Evolutionary conservation across 306 rosid genomes (phyloP), one percentile per base, ranked within the genome.

Genomic region (Fragaria ananassa): DNA sequence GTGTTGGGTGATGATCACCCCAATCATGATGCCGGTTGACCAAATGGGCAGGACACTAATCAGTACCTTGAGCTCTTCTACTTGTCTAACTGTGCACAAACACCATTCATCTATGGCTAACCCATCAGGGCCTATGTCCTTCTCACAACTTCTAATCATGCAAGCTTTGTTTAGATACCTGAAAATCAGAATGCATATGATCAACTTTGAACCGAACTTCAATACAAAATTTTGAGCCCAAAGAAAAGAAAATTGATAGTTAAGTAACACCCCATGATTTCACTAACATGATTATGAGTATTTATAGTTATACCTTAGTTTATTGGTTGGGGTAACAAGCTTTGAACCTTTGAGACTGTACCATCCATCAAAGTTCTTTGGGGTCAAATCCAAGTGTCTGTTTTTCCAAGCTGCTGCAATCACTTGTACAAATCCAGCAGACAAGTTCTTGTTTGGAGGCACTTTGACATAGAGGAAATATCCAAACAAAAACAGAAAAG

Each of bases 81-180:
- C 96, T 88, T 91, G 88, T 72, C 86, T 87, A 13, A 90, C 85
- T 25, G 97, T 92, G 78, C 95, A 84, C 66, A 89, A 13, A 27
- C 83, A 85, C 95, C 91, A 87, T 46, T 88, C 91, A 1, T 88
- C 87, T 57, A 18, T 68, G n/a, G 94, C 79, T 70, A 70, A 37
- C 13, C 89, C 98, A 42, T 77, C 53, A 10, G 84, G 46, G 77
- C 81, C 88, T 44, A 90, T 3, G 57, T 90, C 93, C 63, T 76
- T 86, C 54, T 60, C 82, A 53, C 23, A 83, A 76, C 71, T 87
- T 76, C 79, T 81, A 21, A 90, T 78, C 8, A 87, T 80, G 89
- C 96, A 92, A 15, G 95, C 98, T 83, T 87, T 94, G 89, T 92
- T 90, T 81, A 94, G 85, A 75, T 72, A 89, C 87, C 98, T 94